phyloP scores from a whole-genome alignment of 306 rosid genomes.

The Ziziphus jujuba region DNA sequence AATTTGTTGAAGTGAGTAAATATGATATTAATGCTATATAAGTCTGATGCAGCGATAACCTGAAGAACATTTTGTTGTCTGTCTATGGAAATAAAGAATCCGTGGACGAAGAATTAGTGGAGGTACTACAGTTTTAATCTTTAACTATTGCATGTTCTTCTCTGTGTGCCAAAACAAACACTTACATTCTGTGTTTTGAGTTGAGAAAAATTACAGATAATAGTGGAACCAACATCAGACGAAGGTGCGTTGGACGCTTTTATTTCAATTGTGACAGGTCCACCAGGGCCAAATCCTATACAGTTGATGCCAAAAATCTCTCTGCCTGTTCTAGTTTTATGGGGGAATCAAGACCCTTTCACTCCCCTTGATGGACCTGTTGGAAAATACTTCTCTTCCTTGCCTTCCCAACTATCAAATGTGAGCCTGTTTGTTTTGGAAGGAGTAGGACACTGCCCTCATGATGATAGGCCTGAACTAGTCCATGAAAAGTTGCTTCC shows the following conservation, averaged over 20 bases:
- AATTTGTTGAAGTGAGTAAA: neutral
- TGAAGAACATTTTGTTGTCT: slow-evolving; percentile 61
- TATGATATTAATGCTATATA: slow-evolving; percentile 9
- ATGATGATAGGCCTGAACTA: slow-evolving; percentile 78
- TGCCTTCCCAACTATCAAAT: slow-evolving; percentile 53
- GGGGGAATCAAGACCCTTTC: slow-evolving; percentile 91
- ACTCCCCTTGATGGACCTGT: slow-evolving; percentile 98
- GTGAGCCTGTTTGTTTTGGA: slow-evolving; percentile 57
- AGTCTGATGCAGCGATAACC: slow-evolving; percentile 59
- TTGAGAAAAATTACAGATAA: slow-evolving; percentile 50
- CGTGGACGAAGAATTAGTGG: slow-evolving; percentile 83
- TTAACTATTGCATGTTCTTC: neutral
- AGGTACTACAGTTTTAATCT: slow-evolving; percentile 40
- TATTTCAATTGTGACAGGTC: slow-evolving; percentile 80
- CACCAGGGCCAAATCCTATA: slow-evolving; percentile 87
- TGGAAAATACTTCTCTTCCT: slow-evolving; percentile 67
- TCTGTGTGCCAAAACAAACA: neutral
- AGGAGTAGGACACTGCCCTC: slow-evolving; percentile 97
- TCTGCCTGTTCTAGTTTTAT: slow-evolving; percentile 68
- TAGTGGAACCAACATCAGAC: slow-evolving; percentile 70
- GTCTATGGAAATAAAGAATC: slow-evolving; percentile 79
- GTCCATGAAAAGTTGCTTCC: slow-evolving; percentile 83
- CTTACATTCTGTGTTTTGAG: slow-evolving; percentile 5
- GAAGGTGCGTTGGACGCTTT: slow-evolving; percentile 86
- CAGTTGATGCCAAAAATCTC: slow-evolving; percentile 67